A percentile compares a stretch with the other conserved stretches of the same genome.
Evolutionary conservation across 768 basidiomycete species (phyloP).

Genomic region (Cubamyces lactineus): DNA sequence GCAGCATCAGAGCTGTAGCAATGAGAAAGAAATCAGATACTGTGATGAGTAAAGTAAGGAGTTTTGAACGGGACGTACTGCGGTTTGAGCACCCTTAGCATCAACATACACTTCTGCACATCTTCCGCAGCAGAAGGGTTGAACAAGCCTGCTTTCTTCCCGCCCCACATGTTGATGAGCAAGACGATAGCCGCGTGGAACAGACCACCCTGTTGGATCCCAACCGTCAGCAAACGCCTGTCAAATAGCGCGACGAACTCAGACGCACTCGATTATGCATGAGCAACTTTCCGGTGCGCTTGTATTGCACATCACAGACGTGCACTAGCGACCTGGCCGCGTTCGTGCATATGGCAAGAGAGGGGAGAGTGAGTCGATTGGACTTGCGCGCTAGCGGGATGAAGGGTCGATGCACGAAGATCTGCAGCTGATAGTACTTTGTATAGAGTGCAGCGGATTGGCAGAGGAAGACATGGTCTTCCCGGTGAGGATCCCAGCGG

Average conservation of each 20-base stretch:
- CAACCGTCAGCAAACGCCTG: no score
- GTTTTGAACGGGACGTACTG: slow-evolving; percentile 8
- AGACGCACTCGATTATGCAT: slow-evolving; percentile 10
- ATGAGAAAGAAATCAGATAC: background rate
- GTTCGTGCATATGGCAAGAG: slow-evolving; percentile 83
- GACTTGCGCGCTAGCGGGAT: slow-evolving; percentile 66
- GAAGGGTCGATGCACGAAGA: slow-evolving; percentile 79
- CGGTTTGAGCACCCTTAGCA: slow-evolving; percentile 22
- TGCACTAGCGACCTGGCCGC: slow-evolving; percentile 77
- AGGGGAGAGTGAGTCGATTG: slow-evolving; percentile 52
- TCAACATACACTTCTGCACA: slow-evolving; percentile 44
- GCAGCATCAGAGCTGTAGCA: background rate
- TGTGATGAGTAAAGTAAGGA: no score
- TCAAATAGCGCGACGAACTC: background rate
- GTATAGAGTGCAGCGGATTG: slow-evolving; percentile 35
- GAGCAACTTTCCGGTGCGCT: background rate
- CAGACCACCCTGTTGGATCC: slow-evolving; percentile 29
- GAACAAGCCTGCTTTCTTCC: slow-evolving; percentile 39
- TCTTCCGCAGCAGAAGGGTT: slow-evolving; percentile 42
- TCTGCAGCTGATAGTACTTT: slow-evolving; percentile 54
- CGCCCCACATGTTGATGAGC: slow-evolving; percentile 53
- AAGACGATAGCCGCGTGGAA: slow-evolving; percentile 51
- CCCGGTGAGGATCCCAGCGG: slow-evolving; percentile 27
- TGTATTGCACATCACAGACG: slow-evolving; percentile 59
- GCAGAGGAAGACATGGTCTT: no score